A percentile compares a stretch with the other conserved stretches of the same genome.
These are phyloP conservation scores for Clarireedia monteithiana DNA, from an alignment of 2,329 filamentous ascomycete genomes.

Conservation along the genomic window DNA sequence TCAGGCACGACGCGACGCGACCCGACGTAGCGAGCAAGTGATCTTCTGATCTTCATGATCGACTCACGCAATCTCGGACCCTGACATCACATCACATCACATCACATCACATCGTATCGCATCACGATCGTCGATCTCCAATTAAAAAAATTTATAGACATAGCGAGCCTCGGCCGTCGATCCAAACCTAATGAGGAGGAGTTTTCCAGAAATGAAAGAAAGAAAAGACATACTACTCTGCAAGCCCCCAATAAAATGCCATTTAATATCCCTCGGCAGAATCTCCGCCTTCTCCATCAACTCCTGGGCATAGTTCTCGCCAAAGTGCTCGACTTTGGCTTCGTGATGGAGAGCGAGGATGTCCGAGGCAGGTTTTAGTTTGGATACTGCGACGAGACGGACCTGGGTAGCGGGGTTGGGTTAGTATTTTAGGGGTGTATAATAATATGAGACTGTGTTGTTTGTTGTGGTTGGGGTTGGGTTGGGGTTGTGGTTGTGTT, in stretches of 20 bases:
- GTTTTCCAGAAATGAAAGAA: background rate
- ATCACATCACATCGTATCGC: no score
- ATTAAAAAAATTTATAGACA: background rate
- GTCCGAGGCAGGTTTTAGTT: conserved; percentile 89
- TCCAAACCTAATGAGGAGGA: background rate
- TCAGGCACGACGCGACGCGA: background rate
- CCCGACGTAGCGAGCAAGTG: background rate
- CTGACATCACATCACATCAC: background rate
- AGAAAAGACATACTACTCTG: conserved; percentile 55
- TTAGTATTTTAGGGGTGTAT: conserved; percentile 4
- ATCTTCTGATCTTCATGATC: background rate
- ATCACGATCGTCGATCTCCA: background rate
- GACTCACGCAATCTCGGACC: background rate
- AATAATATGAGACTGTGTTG: background rate
- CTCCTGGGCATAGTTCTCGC: conserved; percentile 94
- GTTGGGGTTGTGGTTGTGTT: background rate
- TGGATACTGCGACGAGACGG: conserved; percentile 89
- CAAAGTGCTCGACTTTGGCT: conserved; percentile 67
- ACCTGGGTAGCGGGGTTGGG: conserved; percentile 41
- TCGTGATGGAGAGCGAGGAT: conserved; percentile 70
- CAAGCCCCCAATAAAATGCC: conserved; percentile 95
- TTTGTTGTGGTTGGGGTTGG: background rate
- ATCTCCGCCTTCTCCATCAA: conserved; percentile 76
- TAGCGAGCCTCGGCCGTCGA: background rate
- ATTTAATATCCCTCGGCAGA: conserved; percentile 68